phyloP scores from a whole-genome alignment of 1,139 yeast species.

The Yamadazyma siamensis region DNA sequence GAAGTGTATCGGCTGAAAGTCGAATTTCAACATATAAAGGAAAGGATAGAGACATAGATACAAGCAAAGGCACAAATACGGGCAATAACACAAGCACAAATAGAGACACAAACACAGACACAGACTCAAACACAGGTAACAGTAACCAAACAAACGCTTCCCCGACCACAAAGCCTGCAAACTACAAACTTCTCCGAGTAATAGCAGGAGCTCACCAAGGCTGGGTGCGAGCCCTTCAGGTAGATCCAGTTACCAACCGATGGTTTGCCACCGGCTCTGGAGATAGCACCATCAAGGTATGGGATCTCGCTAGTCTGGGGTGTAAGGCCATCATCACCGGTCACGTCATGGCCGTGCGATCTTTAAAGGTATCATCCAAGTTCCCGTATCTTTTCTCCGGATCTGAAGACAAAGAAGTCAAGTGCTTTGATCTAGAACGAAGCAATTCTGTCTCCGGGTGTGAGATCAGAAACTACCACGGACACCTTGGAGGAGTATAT shows the following conservation, averaged over 20 bases:
- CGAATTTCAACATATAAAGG: no score
- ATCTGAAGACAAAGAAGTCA: conserved; percentile 90
- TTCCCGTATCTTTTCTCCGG: conserved; percentile 90
- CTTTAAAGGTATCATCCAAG: conserved; percentile 65
- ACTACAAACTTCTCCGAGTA: conserved; percentile 72
- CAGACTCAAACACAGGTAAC: no score
- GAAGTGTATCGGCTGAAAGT: no score
- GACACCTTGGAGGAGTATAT: conserved; percentile 89
- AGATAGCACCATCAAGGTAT: conserved; percentile 83
- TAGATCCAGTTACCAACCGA: conserved; percentile 77
- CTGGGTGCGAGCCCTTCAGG: conserved; percentile 78
- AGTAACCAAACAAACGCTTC: no score
- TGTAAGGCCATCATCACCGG: conserved; percentile 80
- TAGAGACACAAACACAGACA: no score
- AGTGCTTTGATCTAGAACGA: conserved; percentile 95
- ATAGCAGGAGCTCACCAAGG: conserved; percentile 86
- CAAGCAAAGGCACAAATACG: no score
- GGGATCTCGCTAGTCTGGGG: conserved; percentile 80
- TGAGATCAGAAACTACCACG: conserved; percentile 81
- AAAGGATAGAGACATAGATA: no score
- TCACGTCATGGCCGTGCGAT: conserved; percentile 86
- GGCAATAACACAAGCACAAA: not conserved
- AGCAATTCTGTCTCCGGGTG: conserved; percentile 57
- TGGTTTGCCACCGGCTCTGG: conserved; percentile 93
- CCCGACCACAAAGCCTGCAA: no score